Evolutionary conservation across 2,329 filamentous ascomycete species (phyloP), one percentile per base, ranked within the genome.

Genomic region (Ascosphaera apis): DNA sequence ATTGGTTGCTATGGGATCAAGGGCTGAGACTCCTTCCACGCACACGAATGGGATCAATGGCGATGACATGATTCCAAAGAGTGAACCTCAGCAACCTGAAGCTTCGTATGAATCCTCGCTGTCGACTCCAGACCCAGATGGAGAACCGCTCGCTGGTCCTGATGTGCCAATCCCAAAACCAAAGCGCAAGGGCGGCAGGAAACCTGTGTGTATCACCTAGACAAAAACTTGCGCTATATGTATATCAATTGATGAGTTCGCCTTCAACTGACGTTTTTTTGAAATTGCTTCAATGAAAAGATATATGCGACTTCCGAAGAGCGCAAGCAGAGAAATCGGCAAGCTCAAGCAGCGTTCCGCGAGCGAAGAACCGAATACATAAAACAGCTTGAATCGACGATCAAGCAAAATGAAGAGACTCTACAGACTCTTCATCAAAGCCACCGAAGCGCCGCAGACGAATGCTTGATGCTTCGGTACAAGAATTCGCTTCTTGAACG

Each of bases 301-400:
- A 93, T 93, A 44, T 98, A 98, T 66, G 88, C 88, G 37, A 98
- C 88, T 25, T 95, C 88, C 8, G 88, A 98, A 57, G 88, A 98
- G 60, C 76, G 88, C 50, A 95, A 98, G 63, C 88, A 95, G 60
- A 73, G 88, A 44, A 98, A 98, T 53, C 68, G 88, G 47, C 88
- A 95, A 62, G 88, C 88, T 34, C 88, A 98, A 60, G 88, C 88
- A 37, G 88, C 88, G 39, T 98, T 98, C 51, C 76, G 88, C 47
- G 88, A 98, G 60, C 77, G 88, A 45, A 76, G 88, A 40, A 95
- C 86, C 37, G 88, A 98, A 63, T 98, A 98, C 57, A 98, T 98
- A 62, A 95, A 95, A 62, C 88, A 98, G 57, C 69, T 98, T 17
- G 88, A 98, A 60, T 82, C 86, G 47, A 91, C 84, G 38, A 95